A percentile compares a stretch with the other conserved stretches of the same genome.
Evolutionary conservation across 2,329 filamentous ascomycete species (phyloP).

Genomic region (Neurospora sp.): DNA sequence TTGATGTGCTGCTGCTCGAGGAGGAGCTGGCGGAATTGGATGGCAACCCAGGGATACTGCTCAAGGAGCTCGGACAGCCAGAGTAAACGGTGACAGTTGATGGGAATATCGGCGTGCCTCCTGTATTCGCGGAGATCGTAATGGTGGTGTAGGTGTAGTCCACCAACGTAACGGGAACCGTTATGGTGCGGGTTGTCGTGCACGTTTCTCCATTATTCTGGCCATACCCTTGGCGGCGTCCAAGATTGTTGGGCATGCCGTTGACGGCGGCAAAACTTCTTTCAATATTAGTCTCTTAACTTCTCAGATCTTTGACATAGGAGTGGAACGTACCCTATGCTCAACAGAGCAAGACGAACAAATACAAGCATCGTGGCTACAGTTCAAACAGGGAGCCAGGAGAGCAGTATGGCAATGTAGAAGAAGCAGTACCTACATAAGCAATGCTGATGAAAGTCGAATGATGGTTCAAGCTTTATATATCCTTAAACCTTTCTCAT

Average conservation of each 20-base stretch:
- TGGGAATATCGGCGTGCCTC: not conserved
- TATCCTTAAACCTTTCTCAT: not conserved
- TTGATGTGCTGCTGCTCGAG: not conserved
- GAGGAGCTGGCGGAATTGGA: not conserved
- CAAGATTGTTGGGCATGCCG: not conserved
- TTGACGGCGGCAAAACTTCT: not conserved
- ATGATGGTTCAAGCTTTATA: not conserved
- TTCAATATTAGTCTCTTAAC: not conserved
- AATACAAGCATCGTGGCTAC: not conserved
- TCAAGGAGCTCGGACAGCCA: not conserved
- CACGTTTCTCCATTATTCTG: not conserved
- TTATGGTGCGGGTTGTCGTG: not conserved
- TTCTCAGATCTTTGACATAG: not conserved
- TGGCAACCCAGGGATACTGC: not conserved
- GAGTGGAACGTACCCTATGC: not conserved
- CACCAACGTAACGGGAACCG: not conserved
- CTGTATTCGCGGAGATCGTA: not conserved
- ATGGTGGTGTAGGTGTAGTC: not conserved
- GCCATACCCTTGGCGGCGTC: not conserved
- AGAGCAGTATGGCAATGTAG: not conserved
- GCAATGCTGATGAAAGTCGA: not conserved
- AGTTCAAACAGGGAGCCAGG: not conserved
- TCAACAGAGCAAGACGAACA: not conserved
- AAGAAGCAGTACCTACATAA: not conserved
- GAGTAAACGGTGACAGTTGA: not conserved